These are phyloP conservation scores for Lachancea mirantina DNA, from an alignment of 805 yeast species.

Conservation along the genomic window DNA sequence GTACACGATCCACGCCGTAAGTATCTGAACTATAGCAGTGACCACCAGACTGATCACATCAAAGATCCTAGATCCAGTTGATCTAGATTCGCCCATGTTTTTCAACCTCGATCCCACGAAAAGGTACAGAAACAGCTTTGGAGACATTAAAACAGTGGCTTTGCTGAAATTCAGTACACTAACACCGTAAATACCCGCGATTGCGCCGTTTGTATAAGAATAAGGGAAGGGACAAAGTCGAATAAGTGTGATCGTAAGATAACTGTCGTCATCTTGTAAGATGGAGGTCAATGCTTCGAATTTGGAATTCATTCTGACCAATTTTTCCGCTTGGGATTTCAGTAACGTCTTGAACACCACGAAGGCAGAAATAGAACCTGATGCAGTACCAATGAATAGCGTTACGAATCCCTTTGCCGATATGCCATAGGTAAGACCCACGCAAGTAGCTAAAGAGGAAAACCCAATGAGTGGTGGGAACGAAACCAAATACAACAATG, in stretches of 20 bases:
- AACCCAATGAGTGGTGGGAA: conserved; percentile 92
- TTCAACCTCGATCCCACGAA: conserved; percentile 74
- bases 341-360: conserved; percentile 55
- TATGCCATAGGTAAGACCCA: conserved; percentile 82
- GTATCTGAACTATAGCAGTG: conserved; percentile 46
- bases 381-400: conserved; percentile 57
- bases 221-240: conserved; percentile 91
- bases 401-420: conserved; percentile 68
- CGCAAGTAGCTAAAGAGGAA: conserved; percentile 53
- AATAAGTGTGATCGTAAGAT: conserved; percentile 61
- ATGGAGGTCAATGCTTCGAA: conserved; percentile 71
- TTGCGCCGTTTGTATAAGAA: conserved; percentile 85
- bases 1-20: conserved; percentile 65
- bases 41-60: conserved; percentile 56
- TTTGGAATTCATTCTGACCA: conserved; percentile 55
- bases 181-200: conserved; percentile 80
- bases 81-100: conserved; percentile 54
- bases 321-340: conserved; percentile 46
- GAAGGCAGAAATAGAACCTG: conserved; percentile 75
- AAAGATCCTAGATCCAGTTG: conserved; percentile 44
- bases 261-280: conserved; percentile 60
- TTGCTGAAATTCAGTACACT: conserved; percentile 52
- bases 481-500: conserved; percentile 55
- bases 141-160: conserved; percentile 72
- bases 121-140: conserved; percentile 68